Conservation (phyloP, 2,329 filamentous ascomycete genomes). For the Phialocephala subalpina region DNA sequence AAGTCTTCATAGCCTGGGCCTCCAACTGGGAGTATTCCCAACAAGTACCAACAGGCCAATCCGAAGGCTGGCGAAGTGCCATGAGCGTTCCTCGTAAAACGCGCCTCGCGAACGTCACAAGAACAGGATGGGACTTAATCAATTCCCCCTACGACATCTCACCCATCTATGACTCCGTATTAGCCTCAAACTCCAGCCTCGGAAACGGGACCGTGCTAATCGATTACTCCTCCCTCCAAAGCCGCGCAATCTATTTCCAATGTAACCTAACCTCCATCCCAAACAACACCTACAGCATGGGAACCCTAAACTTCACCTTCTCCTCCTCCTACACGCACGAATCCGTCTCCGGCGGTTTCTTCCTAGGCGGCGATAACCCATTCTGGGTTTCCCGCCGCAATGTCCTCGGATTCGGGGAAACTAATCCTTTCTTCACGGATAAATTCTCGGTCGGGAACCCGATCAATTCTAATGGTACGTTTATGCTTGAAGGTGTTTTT, state of each 20-base stretch:
- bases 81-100: conserved; percentile 63
- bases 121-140: conserved; percentile 60
- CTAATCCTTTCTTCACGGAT: conserved; percentile 63
- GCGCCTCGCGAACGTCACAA: conserved; percentile 58
- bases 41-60: conserved; percentile 58
- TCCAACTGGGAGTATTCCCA: conserved; percentile 67
- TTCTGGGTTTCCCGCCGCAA: conserved; percentile 60
- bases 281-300: conserved; percentile 27
- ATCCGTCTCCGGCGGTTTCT: conserved; percentile 57
- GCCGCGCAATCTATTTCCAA: conserved; percentile 62
- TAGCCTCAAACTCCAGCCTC: conserved; percentile 53
- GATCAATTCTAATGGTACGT: conserved; percentile 34
- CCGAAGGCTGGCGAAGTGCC: conserved; percentile 59
- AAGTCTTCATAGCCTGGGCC: conserved; percentile 59
- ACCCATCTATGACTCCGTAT: conserved; percentile 53
- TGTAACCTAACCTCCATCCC: conserved; percentile 57
- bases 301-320: conserved; percentile 60
- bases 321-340: conserved; percentile 57
- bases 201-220: conserved; percentile 57
- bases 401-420: conserved; percentile 52
- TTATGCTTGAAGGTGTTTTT: conserved; percentile 55
- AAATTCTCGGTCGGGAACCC: conserved; percentile 50
- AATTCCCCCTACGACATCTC: conserved; percentile 57
- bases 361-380: conserved; percentile 55
- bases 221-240: conserved; percentile 58